Evolutionary conservation across 176 grass and related monocot genomes (phyloP).

Genomic region (Rhynchospora pubera): DNA sequence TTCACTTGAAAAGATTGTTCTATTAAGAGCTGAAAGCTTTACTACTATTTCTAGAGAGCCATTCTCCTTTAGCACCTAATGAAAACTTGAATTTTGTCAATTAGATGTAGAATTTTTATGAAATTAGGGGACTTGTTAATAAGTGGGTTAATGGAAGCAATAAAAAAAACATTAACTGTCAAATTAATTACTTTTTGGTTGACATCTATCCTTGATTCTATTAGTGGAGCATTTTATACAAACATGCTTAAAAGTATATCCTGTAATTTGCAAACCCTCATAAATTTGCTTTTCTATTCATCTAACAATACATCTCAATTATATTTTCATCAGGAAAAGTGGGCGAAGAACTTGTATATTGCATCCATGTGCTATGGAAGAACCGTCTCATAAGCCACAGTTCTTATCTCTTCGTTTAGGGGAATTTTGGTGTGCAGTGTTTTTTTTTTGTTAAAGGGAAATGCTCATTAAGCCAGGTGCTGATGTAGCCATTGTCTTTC

Average conservation of each 20-base stretch:
- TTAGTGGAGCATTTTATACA: neutral
- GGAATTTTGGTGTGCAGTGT: slow-evolving; percentile 34
- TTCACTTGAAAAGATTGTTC: neutral
- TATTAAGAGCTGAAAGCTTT: neutral
- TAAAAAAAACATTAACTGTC: neutral
- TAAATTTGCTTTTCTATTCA: neutral
- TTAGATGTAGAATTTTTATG: neutral
- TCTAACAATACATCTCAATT: neutral
- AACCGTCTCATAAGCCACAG: slow-evolving; percentile 50
- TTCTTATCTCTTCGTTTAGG: slow-evolving; percentile 22
- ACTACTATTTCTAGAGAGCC: neutral
- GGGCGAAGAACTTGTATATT: slow-evolving; percentile 82
- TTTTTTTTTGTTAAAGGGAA: slow-evolving; percentile 17
- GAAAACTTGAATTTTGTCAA: neutral
- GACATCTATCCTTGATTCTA: neutral
- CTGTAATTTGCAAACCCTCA: neutral
- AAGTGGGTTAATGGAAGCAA: neutral
- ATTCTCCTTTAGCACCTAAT: neutral
- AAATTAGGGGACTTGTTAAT: neutral
- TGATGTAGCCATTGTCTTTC: slow-evolving; percentile 4
- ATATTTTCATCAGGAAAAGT: slow-evolving; percentile 67
- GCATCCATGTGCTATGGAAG: slow-evolving; percentile 93
- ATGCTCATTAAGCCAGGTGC: slow-evolving; percentile 8
- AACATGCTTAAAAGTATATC: neutral
- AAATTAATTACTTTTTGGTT: neutral